A percentile compares a stretch with the other conserved stretches of the same genome.
phyloP scores from a whole-genome alignment of 2,329 filamentous ascomycete genomes.

The Cladobotryum mycophilum region DNA sequence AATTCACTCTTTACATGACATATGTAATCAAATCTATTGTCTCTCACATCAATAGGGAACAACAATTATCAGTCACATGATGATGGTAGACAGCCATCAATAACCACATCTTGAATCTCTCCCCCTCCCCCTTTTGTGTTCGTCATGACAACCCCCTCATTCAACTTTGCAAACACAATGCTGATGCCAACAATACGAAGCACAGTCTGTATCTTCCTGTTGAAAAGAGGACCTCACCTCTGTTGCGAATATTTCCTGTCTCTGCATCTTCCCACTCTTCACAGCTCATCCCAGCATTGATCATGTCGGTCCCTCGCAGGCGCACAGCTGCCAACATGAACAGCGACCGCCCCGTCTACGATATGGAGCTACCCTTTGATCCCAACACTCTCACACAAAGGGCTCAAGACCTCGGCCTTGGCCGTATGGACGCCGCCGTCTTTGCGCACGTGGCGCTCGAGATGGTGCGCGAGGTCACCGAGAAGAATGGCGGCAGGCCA shows the following conservation, averaged over 20 bases:
- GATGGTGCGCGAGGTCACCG: constrained; percentile 15
- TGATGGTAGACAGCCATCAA: too few species aligned
- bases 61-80: too few species aligned
- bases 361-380: constrained; percentile 16
- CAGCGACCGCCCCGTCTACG: constrained; percentile 8
- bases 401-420: constrained; percentile 16
- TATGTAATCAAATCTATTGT: too few species aligned
- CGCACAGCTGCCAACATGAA: neutral
- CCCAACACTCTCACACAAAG: constrained; percentile 14
- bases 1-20: too few species aligned
- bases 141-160: neutral
- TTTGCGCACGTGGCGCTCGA: constrained; percentile 18
- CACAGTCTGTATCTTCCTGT: too few species aligned
- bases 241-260: too few species aligned
- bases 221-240: too few species aligned
- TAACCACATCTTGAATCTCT: neutral
- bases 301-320: constrained; percentile 11
- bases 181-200: too few species aligned
- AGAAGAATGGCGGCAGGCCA: constrained; percentile 5
- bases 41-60: too few species aligned
- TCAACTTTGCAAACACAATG: neutral
- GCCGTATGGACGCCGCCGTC: constrained; percentile 15
- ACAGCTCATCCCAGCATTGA: neutral
- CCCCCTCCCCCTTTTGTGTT: neutral
- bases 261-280: too few species aligned